Evolutionary conservation across 2,329 filamentous ascomycete genomes (phyloP).

Genomic region (Chaetomium strumarium): DNA sequence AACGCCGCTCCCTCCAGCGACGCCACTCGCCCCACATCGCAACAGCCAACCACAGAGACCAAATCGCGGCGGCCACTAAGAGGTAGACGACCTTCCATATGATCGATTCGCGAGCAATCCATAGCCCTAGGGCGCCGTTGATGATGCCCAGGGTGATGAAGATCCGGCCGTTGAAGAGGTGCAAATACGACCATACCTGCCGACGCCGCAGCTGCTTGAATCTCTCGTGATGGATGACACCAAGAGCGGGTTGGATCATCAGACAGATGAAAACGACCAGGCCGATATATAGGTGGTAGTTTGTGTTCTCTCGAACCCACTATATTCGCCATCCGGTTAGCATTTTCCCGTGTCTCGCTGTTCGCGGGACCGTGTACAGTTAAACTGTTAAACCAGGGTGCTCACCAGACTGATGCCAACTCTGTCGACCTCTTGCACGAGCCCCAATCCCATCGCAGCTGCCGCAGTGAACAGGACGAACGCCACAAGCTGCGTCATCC

Average conservation of each 20-base stretch:
- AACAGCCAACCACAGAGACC: slow-evolving; percentile 31
- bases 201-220: slow-evolving; percentile 36
- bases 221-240: slow-evolving; percentile 38
- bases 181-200: slow-evolving; percentile 37
- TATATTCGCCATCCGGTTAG: slow-evolving; percentile 1
- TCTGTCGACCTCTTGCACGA: slow-evolving; percentile 27
- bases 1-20: slow-evolving; percentile 7
- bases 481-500: slow-evolving; percentile 33
- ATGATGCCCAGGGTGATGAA: slow-evolving; percentile 38
- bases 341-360: neutral
- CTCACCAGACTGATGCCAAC: slow-evolving; percentile 2
- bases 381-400: neutral
- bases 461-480: slow-evolving; percentile 34
- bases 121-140: slow-evolving; percentile 40
- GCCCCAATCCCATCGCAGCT: slow-evolving; percentile 37
- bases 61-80: slow-evolving; percentile 14
- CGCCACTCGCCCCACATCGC: slow-evolving; percentile 29
- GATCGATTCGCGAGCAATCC: slow-evolving; percentile 12
- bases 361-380: neutral
- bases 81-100: slow-evolving; percentile 18
- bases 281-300: slow-evolving; percentile 43
- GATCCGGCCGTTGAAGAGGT: slow-evolving; percentile 40
- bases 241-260: slow-evolving; percentile 38
- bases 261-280: slow-evolving; percentile 36
- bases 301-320: slow-evolving; percentile 31